These are phyloP conservation scores for Fusarium burgessii DNA, from an alignment of 2,329 filamentous ascomycete genomes.

Conservation along the genomic window DNA sequence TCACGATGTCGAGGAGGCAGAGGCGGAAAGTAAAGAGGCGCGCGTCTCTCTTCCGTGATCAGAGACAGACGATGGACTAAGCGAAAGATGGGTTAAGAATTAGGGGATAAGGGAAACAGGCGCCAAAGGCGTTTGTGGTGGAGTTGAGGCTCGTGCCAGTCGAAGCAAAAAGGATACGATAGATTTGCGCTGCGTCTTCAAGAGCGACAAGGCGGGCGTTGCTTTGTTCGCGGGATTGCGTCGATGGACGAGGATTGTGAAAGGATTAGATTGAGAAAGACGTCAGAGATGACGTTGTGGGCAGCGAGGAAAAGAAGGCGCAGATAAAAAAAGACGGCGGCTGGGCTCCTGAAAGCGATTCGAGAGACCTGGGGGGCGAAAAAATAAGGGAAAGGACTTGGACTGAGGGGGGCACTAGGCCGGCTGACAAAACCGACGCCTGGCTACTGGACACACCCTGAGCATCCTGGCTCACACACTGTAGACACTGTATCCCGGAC, in stretches of 20 bases:
- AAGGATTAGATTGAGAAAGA: slow-evolving; percentile 56
- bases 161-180: slow-evolving; percentile 27
- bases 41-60: slow-evolving; percentile 14
- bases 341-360: slow-evolving; percentile 48
- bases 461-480: slow-evolving; percentile 2
- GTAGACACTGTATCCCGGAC: slow-evolving; percentile 40
- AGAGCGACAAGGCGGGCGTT: slow-evolving; percentile 44
- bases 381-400: slow-evolving; percentile 31
- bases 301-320: slow-evolving; percentile 53
- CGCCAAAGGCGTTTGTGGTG: slow-evolving; percentile 35
- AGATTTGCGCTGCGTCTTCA: slow-evolving; percentile 41
- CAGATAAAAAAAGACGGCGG: slow-evolving; percentile 51
- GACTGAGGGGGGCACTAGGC: slow-evolving; percentile 26
- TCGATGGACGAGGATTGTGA: slow-evolving; percentile 51
- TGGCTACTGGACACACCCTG: slow-evolving; percentile 1
- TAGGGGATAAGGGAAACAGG: slow-evolving; percentile 29
- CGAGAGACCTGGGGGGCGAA: slow-evolving; percentile 33
- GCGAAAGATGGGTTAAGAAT: slow-evolving; percentile 28
- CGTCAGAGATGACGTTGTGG: slow-evolving; percentile 63
- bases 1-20: slow-evolving; percentile 17
- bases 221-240: slow-evolving; percentile 49
- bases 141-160: slow-evolving; percentile 43
- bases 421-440: slow-evolving; percentile 39
- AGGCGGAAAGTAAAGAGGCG: slow-evolving; percentile 22
- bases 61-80: slow-evolving; percentile 23